Percentiles rank a stretch among this genome's conserved stretches.
Evolutionary conservation across 805 yeast species (phyloP).

Genomic region (Wickerhamomyces canadensis): DNA sequence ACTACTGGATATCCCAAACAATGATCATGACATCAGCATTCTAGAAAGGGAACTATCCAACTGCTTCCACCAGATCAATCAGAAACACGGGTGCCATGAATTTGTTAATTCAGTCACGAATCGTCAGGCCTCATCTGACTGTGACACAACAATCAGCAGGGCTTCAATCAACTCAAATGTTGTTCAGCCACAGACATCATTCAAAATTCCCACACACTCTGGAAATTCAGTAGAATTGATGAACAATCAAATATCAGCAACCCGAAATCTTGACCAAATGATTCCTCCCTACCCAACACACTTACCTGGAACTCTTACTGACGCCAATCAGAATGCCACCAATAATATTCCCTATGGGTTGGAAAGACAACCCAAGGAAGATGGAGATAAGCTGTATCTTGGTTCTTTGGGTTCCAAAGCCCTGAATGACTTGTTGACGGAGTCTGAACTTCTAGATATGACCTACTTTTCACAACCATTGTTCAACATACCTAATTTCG

Average conservation of each 20-base stretch:
- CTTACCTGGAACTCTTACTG: too few relatives aligned
- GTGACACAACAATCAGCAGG: too few relatives aligned
- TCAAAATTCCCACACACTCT: not conserved
- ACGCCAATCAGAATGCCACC: too few relatives aligned
- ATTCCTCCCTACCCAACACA: too few relatives aligned
- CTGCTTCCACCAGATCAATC: slow-evolving; percentile 1
- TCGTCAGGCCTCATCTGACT: too few relatives aligned
- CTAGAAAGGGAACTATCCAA: slow-evolving; percentile 2
- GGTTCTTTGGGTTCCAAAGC: too few relatives aligned
- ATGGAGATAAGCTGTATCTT: too few relatives aligned
- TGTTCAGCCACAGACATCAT: not conserved
- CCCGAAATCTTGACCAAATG: too few relatives aligned
- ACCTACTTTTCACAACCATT: slow-evolving; percentile 6
- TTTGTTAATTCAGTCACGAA: not conserved
- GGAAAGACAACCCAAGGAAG: too few relatives aligned
- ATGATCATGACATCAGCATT: not conserved
- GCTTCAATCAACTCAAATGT: too few relatives aligned
- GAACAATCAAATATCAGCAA: too few relatives aligned
- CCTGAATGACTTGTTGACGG: not conserved
- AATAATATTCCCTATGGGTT: too few relatives aligned
- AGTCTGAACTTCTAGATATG: slow-evolving; percentile 6
- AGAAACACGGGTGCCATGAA: slow-evolving; percentile 2
- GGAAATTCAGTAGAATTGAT: not conserved
- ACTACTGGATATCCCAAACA: not conserved
- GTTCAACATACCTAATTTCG: slow-evolving; percentile 7